phyloP scores from a whole-genome alignment of 306 rosid genomes.

The Lathyrus sativus region DNA sequence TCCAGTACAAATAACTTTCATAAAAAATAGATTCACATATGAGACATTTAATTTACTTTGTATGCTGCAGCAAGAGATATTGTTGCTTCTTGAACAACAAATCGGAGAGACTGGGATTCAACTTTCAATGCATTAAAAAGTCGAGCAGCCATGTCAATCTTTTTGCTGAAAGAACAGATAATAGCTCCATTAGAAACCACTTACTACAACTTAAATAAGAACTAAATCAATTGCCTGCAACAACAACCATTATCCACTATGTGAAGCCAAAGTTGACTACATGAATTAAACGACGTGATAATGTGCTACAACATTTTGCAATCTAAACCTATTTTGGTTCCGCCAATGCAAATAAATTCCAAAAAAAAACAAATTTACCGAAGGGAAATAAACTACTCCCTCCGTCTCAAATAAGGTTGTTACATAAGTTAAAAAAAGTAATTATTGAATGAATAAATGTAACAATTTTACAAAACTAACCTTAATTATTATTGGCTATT shows the following conservation, averaged over 20 bases:
- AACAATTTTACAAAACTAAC: too few relatives aligned
- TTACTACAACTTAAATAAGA: constrained; percentile 22
- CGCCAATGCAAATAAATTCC: neutral
- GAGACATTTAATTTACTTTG: constrained; percentile 55
- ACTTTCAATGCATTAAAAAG: constrained; percentile 80
- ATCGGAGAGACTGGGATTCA: constrained; percentile 80
- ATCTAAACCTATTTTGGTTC: constrained; percentile 17
- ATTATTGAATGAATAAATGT: too few relatives aligned
- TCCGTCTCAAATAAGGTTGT: too few relatives aligned
- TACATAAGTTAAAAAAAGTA: too few relatives aligned
- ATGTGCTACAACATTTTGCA: constrained; percentile 16
- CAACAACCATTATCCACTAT: neutral
- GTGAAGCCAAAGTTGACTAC: neutral
- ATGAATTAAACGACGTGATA: neutral
- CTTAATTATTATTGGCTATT: too few relatives aligned
- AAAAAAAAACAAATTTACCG: neutral
- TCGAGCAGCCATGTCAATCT: constrained; percentile 83
- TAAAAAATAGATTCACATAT: constrained; percentile 29
- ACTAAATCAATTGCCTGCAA: constrained; percentile 14
- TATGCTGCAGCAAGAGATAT: constrained; percentile 82
- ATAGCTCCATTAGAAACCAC: constrained; percentile 29
- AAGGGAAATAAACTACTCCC: neutral
- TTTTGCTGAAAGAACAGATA: constrained; percentile 59
- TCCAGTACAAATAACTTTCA: constrained; percentile 8
- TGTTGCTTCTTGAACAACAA: constrained; percentile 85